Evolutionary conservation across 768 basidiomycete species (phyloP).

Genomic region (Mycena venus): DNA sequence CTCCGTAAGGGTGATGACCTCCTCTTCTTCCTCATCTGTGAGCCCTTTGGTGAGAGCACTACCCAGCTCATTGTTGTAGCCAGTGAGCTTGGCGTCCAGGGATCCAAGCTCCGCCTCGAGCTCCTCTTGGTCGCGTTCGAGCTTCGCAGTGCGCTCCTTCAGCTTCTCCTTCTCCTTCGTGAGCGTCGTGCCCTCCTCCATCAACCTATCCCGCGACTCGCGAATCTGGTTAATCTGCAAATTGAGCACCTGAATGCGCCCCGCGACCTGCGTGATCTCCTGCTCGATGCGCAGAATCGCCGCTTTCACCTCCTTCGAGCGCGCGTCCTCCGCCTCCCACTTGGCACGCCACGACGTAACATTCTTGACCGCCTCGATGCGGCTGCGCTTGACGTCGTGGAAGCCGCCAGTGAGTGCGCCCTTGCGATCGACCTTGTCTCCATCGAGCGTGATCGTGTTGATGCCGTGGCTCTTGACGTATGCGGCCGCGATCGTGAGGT

Average conservation of each 20-base stretch:
- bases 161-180: conserved; percentile 80
- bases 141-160: conserved; percentile 66
- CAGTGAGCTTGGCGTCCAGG: conserved; percentile 72
- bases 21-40: conserved; percentile 76
- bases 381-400: conserved; percentile 90
- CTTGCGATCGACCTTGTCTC: conserved; percentile 97
- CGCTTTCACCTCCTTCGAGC: conserved; percentile 80
- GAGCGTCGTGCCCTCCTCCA: conserved; percentile 71
- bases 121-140: conserved; percentile 79
- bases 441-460: conserved; percentile 97
- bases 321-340: conserved; percentile 73
- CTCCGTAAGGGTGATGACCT: conserved; percentile 76
- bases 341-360: conserved; percentile 83
- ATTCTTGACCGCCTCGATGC: conserved; percentile 88
- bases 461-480: conserved; percentile 96
- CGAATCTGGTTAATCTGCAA: conserved; percentile 80
- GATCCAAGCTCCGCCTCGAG: conserved; percentile 78
- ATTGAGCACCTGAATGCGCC: conserved; percentile 77
- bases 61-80: conserved; percentile 76
- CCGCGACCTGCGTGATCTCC: conserved; percentile 82
- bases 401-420: conserved; percentile 97
- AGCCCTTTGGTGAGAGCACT: conserved; percentile 84
- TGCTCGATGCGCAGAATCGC: conserved; percentile 84
- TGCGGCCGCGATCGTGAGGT: conserved; percentile 91
- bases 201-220: conserved; percentile 74